phyloP scores from a whole-genome alignment of 2,329 filamentous ascomycete species.

The Bipolaris cookei region DNA sequence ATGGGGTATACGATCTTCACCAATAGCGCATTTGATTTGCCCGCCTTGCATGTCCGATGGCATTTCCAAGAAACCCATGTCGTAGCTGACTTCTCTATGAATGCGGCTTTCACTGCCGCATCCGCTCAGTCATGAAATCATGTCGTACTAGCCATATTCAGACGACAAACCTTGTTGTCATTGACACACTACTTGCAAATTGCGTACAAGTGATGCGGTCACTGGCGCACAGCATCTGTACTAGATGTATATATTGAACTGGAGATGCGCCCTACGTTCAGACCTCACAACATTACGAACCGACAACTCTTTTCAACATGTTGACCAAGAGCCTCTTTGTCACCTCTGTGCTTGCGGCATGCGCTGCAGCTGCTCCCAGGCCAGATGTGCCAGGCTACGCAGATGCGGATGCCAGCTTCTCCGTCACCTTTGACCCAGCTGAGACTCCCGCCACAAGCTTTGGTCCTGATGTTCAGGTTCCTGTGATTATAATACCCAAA shows the following conservation, averaged over 20 bases:
- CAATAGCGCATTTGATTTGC: slow-evolving; percentile 20
- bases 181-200: slow-evolving; percentile 20
- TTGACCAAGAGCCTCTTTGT: slow-evolving; percentile 44
- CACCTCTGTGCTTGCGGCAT: slow-evolving; percentile 45
- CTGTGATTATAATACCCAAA: slow-evolving; percentile 38
- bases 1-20: slow-evolving; percentile 11
- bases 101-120: slow-evolving; percentile 29
- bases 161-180: slow-evolving; percentile 28
- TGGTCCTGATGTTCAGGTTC: slow-evolving; percentile 53
- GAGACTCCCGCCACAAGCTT: slow-evolving; percentile 51
- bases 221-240: slow-evolving; percentile 2
- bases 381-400: slow-evolving; percentile 52
- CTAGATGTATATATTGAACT: slow-evolving; percentile 20
- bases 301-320: slow-evolving; percentile 42
- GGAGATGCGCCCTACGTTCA: neutral
- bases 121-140: slow-evolving; percentile 48
- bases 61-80: slow-evolving; percentile 25
- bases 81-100: slow-evolving; percentile 26
- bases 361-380: slow-evolving; percentile 45
- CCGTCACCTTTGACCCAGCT: slow-evolving; percentile 39
- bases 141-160: slow-evolving; percentile 20
- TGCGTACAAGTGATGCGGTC: slow-evolving; percentile 19
- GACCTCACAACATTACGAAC: slow-evolving; percentile 12
- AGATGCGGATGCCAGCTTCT: slow-evolving; percentile 53
- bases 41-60: slow-evolving; percentile 15